A percentile compares a stretch with the other conserved stretches of the same genome.
phyloP scores from a whole-genome alignment of 306 rosid genomes.

The Datisca glomerata region DNA sequence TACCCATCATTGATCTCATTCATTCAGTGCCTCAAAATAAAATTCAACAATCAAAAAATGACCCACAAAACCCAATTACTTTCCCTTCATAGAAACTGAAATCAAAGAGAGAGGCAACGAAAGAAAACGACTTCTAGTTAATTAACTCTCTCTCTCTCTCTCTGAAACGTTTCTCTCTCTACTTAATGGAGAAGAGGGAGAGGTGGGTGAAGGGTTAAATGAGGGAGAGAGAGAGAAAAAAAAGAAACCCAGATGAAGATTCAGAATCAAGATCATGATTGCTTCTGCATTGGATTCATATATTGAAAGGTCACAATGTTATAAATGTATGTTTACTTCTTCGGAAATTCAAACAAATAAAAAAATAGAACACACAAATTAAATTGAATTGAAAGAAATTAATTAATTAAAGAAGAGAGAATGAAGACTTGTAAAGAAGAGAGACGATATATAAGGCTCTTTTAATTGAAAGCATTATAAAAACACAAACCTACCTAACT shows the following conservation, averaged over 20 bases:
- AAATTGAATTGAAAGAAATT: conserved; percentile 6
- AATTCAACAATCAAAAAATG: too few relatives aligned
- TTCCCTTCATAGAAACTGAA: conserved; percentile 16
- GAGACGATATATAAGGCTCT: background rate
- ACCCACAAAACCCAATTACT: conserved; percentile 2
- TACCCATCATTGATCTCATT: background rate
- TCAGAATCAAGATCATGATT: conserved; percentile 69
- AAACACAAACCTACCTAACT: conserved; percentile 78
- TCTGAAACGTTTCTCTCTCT: conserved; percentile 2
- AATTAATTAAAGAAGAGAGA: conserved; percentile 1
- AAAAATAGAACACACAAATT: background rate
- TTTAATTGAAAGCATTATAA: conserved; percentile 36
- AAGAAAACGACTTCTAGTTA: conserved; percentile 12
- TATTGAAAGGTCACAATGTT: too few relatives aligned
- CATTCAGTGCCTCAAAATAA: conserved; percentile 7
- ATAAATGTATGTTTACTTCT: too few relatives aligned
- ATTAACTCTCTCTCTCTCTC: conserved; percentile 13
- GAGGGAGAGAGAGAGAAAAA: conserved; percentile 13
- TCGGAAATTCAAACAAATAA: too few relatives aligned
- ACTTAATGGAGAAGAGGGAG: conserved; percentile 39
- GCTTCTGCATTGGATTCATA: conserved; percentile 63
- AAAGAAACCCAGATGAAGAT: conserved; percentile 11
- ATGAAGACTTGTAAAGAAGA: conserved; percentile 7
- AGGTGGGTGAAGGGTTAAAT: conserved; percentile 62
- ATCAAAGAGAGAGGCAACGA: conserved; percentile 4